Evolutionary conservation across 495 filamentous ascomycete genomes (phyloP).

Genomic region (Pyrenopolyporus hunteri): DNA sequence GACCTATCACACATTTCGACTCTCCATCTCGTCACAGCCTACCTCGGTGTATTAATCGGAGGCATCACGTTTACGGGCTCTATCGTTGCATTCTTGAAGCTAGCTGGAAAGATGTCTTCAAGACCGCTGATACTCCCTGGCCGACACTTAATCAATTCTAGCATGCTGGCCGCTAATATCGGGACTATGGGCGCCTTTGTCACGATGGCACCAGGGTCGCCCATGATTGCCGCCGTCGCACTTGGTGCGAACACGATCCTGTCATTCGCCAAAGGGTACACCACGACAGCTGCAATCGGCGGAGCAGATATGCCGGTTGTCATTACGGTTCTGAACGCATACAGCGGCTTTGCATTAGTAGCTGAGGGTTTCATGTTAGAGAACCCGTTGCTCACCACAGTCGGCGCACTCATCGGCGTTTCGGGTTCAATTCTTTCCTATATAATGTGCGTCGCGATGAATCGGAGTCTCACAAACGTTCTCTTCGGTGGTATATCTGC

Average conservation of each 20-base stretch:
- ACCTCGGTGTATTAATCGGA: conserved; percentile 79
- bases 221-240: conserved; percentile 73
- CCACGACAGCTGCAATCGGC: conserved; percentile 80
- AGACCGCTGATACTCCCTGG: conserved; percentile 70
- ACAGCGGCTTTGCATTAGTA: conserved; percentile 82
- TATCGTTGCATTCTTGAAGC: conserved; percentile 80
- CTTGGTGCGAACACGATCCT: conserved; percentile 73
- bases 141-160: conserved; percentile 71
- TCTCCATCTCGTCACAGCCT: conserved; percentile 78
- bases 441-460: conserved; percentile 85
- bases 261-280: conserved; percentile 81
- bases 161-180: conserved; percentile 71
- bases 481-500: conserved; percentile 78
- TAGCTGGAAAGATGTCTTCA: conserved; percentile 77
- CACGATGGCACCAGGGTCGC: conserved; percentile 74
- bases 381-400: conserved; percentile 76
- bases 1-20: conserved; percentile 68
- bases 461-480: conserved; percentile 78
- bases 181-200: conserved; percentile 81
- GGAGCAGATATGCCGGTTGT: conserved; percentile 90
- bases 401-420: conserved; percentile 81
- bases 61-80: conserved; percentile 86
- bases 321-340: conserved; percentile 84
- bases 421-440: conserved; percentile 82
- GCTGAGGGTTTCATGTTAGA: conserved; percentile 89